Evolutionary conservation across 148 eudicot genomes (phyloP), one percentile per base, ranked within the genome.

Genomic region (Pouteria glomerata): DNA sequence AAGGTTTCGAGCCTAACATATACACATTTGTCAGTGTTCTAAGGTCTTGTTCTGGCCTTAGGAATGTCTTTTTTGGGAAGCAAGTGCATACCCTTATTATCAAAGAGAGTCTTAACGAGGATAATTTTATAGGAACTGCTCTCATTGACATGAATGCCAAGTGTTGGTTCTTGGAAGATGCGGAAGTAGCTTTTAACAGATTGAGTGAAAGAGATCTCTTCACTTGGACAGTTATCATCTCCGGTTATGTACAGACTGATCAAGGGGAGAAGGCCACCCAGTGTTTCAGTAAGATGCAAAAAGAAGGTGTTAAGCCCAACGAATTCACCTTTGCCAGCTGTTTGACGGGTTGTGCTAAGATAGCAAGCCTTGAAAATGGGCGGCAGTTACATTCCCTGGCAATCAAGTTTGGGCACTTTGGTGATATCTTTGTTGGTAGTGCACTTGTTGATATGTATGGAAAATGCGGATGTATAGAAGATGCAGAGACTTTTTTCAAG

Each of bases 121-220:
- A 77, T 44, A 10, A 35, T 18, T 74, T 71, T 24, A 56, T 79
- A 61, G 88, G 80, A 64, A 79, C 88, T 24, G 79, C 82, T 63
- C 73, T 84, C 30, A 55, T 84, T 45, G 85, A 84, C 77, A 79
- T 84, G 85, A 81, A 84, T 57, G 77, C 79, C 70, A 84, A 84
- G 77, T 74, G 75, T 68, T 34, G 69, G 39, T 56, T 39, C 41
- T 73, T 82, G 73, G 73, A 77, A 44, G 79, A 67, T 77, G 79
- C 72, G 12, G 80, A 76, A 66, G 27, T 48, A 3, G 45, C 75
- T 24, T 78, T 83, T 73, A 18, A 45, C 53, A 64, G 64, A 50
- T 74, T 80, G 72, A 78, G 69, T 18, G 74, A 75, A 61, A 80
- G 57, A 30, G 85, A 84, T 58, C 56, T 74, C 26, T 71, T 81